A percentile compares a stretch with the other conserved stretches of the same genome.
phyloP scores from a whole-genome alignment of 345 rosid species.

The Pugionium cornutum region DNA sequence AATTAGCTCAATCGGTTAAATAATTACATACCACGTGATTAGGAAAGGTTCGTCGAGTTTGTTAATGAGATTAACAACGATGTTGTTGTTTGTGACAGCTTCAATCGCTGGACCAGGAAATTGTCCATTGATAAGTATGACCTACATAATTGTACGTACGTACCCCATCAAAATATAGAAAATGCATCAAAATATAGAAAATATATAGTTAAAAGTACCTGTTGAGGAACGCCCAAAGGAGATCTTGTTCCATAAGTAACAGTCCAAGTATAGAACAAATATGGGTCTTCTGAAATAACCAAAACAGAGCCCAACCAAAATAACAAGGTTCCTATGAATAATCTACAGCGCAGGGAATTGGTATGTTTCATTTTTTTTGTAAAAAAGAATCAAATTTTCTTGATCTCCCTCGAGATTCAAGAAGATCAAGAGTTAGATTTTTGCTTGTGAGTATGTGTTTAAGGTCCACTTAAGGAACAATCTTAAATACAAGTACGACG shows the following conservation, averaged over 20 bases:
- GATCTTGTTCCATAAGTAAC: slow-evolving; percentile 61
- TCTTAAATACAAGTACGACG: slow-evolving; percentile 28
- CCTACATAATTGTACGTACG: slow-evolving; percentile 50
- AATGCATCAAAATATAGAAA: not conserved
- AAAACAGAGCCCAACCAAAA: slow-evolving; percentile 35
- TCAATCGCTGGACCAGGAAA: slow-evolving; percentile 92
- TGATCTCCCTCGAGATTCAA: slow-evolving; percentile 23
- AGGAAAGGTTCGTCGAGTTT: slow-evolving; percentile 75
- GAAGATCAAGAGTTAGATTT: slow-evolving; percentile 9
- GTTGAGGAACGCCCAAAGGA: slow-evolving; percentile 52
- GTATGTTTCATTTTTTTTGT: slow-evolving; percentile 39
- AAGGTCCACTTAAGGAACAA: slow-evolving; percentile 9
- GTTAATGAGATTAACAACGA: slow-evolving; percentile 68
- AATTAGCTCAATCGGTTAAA: not conserved
- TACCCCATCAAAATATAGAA: not conserved
- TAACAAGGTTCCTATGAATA: slow-evolving; percentile 41
- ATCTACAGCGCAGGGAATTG: slow-evolving; percentile 33
- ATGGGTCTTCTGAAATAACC: slow-evolving; percentile 61
- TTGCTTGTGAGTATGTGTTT: slow-evolving; percentile 21
- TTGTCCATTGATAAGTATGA: slow-evolving; percentile 72
- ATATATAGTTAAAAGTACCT: slow-evolving; percentile 28
- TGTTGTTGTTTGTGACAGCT: slow-evolving; percentile 74
- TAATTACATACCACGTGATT: slow-evolving; percentile 60
- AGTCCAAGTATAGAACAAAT: slow-evolving; percentile 60
- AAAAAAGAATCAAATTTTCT: not conserved